These are phyloP conservation scores for Venturia pyrina DNA, from an alignment of 2,329 filamentous ascomycete genomes.

Conservation along the genomic window DNA sequence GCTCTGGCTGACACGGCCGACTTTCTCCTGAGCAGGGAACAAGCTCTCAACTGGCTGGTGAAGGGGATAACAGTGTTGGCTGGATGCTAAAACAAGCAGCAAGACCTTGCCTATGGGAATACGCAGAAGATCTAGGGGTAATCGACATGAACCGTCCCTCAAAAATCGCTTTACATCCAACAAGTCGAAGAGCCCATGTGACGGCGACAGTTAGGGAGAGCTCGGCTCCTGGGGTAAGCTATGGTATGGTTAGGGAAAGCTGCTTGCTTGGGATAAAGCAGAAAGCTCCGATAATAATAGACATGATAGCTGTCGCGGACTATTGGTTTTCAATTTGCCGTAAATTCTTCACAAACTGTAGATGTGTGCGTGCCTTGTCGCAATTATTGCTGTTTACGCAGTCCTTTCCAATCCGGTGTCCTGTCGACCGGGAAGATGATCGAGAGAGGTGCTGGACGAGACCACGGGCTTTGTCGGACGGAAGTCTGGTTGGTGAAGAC, in stretches of 20 bases:
- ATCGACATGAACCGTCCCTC: neutral
- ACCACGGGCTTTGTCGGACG: neutral
- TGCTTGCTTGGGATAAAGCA: conserved; percentile 1
- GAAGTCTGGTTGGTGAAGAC: conserved; percentile 1
- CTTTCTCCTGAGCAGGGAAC: neutral
- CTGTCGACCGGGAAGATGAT: neutral
- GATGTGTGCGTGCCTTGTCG: neutral
- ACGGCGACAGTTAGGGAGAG: conserved; percentile 1
- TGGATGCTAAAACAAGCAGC: neutral
- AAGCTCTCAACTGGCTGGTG: neutral
- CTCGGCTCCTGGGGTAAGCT: neutral
- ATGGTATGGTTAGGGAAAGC: neutral
- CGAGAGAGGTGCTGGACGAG: neutral
- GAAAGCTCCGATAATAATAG: neutral
- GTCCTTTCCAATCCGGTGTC: neutral
- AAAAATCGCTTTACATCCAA: conserved; percentile 2
- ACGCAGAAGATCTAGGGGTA: neutral
- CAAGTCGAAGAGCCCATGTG: neutral
- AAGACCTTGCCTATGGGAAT: neutral
- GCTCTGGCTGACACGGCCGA: neutral
- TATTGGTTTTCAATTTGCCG: no score
- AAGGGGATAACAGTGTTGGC: neutral
- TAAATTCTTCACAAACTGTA: no score
- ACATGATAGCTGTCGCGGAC: neutral
- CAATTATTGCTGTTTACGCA: neutral